Conservation (phyloP, 306 rosid species). For the Gastrolobium bilobum region DNA sequence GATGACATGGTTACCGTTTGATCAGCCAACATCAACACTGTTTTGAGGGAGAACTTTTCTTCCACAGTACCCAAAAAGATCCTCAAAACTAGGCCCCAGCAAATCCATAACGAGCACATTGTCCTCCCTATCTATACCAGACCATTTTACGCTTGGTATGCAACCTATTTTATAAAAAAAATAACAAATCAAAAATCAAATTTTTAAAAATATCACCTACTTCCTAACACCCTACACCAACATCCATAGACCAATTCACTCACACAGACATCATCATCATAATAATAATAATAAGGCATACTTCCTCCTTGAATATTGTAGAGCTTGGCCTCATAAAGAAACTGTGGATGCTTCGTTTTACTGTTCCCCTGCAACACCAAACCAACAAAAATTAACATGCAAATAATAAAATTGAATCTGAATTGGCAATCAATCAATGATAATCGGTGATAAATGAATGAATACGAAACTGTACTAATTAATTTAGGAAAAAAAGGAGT, state of each 20-base stretch:
- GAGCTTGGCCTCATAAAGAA: constrained; percentile 92
- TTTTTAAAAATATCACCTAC: not conserved
- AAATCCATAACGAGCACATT: constrained; percentile 69
- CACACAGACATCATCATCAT: not conserved
- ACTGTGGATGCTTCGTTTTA: constrained; percentile 94
- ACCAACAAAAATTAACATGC: not conserved
- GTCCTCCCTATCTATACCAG: constrained; percentile 64
- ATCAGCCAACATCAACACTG: constrained; percentile 70
- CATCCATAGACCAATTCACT: not conserved
- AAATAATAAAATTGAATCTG: not conserved
- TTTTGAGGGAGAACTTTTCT: constrained; percentile 67
- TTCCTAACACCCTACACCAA: not conserved
- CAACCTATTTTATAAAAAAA: constrained; percentile 49
- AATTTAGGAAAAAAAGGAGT: not conserved
- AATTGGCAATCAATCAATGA: not conserved
- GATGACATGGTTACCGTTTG: constrained; percentile 58
- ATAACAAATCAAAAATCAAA: not conserved
- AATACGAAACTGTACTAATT: not conserved
- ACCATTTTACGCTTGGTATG: constrained; percentile 64
- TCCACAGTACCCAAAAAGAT: constrained; percentile 71
- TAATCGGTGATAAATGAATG: not conserved
- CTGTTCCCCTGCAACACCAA: constrained; percentile 75
- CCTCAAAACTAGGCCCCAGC: constrained; percentile 76
- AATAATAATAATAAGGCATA: constrained; percentile 48
- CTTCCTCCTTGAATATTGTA: constrained; percentile 97